Conservation (phyloP, 2,329 filamentous ascomycete species). For the Mariannaea sp. region DNA sequence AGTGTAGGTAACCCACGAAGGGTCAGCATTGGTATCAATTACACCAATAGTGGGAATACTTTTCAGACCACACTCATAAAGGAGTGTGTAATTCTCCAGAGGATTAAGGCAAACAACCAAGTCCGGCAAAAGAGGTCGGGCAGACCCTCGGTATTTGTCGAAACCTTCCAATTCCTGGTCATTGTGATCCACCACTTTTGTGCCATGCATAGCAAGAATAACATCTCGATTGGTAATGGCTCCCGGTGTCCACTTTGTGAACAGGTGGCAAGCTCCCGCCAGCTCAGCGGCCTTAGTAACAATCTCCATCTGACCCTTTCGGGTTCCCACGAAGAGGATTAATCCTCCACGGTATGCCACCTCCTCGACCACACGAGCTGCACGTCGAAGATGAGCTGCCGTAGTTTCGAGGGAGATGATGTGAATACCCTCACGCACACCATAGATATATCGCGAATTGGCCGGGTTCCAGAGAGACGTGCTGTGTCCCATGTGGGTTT, state of each 20-base stretch:
- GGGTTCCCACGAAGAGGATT: conserved; percentile 88
- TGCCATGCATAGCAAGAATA: conserved; percentile 72
- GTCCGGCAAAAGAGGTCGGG: conserved; percentile 78
- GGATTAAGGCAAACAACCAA: conserved; percentile 93
- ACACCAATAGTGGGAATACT: conserved; percentile 93
- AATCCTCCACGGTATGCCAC: conserved; percentile 82
- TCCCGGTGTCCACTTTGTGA: conserved; percentile 90
- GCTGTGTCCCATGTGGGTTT: conserved; percentile 88
- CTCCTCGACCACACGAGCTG: conserved; percentile 88
- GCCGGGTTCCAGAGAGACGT: conserved; percentile 92
- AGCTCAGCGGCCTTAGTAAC: conserved; percentile 82
- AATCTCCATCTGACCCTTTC: conserved; percentile 77
- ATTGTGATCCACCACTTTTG: conserved; percentile 77
- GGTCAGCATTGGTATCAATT: conserved; percentile 91
- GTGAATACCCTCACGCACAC: conserved; percentile 84
- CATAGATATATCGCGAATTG: conserved; percentile 93
- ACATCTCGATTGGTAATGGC: conserved; percentile 91
- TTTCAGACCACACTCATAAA: conserved; percentile 88
- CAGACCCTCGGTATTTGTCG: conserved; percentile 65
- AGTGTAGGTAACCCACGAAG: conserved; percentile 92
- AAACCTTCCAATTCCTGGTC: conserved; percentile 68
- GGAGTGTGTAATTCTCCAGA: conserved; percentile 84
- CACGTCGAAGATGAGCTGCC: conserved; percentile 86
- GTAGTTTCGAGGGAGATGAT: conserved; percentile 92
- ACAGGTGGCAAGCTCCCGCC: conserved; percentile 82